Evolutionary conservation across 2,329 filamentous ascomycete genomes (phyloP).

Genomic region (Dissoconium aciculare): DNA sequence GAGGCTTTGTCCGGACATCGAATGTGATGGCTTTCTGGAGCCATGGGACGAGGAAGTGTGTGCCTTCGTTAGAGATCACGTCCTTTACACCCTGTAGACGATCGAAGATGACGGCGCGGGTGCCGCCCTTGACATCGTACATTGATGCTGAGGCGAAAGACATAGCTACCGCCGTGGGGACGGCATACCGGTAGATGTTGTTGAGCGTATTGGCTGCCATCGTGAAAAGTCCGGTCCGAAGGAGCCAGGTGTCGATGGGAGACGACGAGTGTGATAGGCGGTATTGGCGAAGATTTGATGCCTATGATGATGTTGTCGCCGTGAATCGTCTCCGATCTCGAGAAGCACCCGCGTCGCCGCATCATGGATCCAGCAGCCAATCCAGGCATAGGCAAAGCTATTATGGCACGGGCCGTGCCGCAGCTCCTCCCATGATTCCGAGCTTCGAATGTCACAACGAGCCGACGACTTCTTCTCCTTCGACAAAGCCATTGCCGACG

Average conservation of each 20-base stretch:
- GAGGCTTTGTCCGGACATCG: conserved; percentile 91
- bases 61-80: conserved; percentile 82
- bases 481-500: neutral
- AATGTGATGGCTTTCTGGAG: conserved; percentile 88
- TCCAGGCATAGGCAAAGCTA: neutral
- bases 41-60: conserved; percentile 93
- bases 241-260: conserved; percentile 3
- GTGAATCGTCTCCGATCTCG: too few relatives aligned
- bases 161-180: conserved; percentile 57
- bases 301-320: too few relatives aligned
- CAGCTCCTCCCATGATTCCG: neutral
- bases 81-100: conserved; percentile 84
- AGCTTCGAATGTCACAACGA: neutral
- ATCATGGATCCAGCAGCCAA: neutral
- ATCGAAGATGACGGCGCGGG: conserved; percentile 96
- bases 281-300: too few relatives aligned
- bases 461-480: neutral
- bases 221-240: conserved; percentile 2
- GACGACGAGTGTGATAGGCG: too few relatives aligned
- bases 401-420: neutral
- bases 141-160: conserved; percentile 62
- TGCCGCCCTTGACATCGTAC: conserved; percentile 94
- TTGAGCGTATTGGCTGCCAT: conserved; percentile 39
- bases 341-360: too few relatives aligned
- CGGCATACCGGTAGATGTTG: conserved; percentile 50